phyloP scores from a whole-genome alignment of 2,329 filamentous ascomycete species.

The Fusarium tjaetaba region DNA sequence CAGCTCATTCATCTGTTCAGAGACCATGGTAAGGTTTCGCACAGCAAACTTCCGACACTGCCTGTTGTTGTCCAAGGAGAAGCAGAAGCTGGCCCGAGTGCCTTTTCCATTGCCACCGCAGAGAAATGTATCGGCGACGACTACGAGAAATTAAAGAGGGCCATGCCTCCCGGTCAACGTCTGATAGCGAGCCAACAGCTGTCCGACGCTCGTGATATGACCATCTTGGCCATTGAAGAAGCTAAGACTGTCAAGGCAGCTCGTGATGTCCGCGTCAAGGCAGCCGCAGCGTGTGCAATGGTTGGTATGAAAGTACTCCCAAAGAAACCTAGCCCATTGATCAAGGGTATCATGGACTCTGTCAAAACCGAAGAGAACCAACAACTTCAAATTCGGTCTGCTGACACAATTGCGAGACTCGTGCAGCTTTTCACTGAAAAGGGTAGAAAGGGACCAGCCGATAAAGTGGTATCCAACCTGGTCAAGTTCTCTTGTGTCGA shows the following conservation, averaged over 20 bases:
- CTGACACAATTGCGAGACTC: slow-evolving; percentile 82
- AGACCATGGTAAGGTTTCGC: slow-evolving; percentile 85
- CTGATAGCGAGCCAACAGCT: slow-evolving; percentile 84
- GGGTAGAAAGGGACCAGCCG: slow-evolving; percentile 84
- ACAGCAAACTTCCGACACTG: slow-evolving; percentile 78
- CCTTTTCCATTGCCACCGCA: slow-evolving; percentile 88
- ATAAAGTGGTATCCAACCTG: slow-evolving; percentile 94
- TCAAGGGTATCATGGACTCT: slow-evolving; percentile 98
- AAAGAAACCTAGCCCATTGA: slow-evolving; percentile 91
- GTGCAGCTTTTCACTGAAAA: slow-evolving; percentile 86
- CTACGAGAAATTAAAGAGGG: slow-evolving; percentile 87
- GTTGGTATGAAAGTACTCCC: slow-evolving; percentile 89
- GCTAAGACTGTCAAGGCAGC: slow-evolving; percentile 81
- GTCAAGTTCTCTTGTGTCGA: slow-evolving; percentile 99
- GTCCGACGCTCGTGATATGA: slow-evolving; percentile 77
- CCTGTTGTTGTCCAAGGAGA: slow-evolving; percentile 96
- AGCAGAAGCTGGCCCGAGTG: slow-evolving; percentile 87
- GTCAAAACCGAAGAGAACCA: slow-evolving; percentile 94
- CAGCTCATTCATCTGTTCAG: slow-evolving; percentile 91
- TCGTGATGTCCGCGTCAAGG: slow-evolving; percentile 86
- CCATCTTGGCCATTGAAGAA: slow-evolving; percentile 78
- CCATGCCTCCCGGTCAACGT: slow-evolving; percentile 87
- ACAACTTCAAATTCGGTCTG: slow-evolving; percentile 87
- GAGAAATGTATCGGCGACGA: slow-evolving; percentile 88
- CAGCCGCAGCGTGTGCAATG: slow-evolving; percentile 85